Percentiles rank a stretch among this genome's conserved stretches.
Evolutionary conservation across 805 yeast species (phyloP).

Genomic region (Saccharomycopsis javanensis): DNA sequence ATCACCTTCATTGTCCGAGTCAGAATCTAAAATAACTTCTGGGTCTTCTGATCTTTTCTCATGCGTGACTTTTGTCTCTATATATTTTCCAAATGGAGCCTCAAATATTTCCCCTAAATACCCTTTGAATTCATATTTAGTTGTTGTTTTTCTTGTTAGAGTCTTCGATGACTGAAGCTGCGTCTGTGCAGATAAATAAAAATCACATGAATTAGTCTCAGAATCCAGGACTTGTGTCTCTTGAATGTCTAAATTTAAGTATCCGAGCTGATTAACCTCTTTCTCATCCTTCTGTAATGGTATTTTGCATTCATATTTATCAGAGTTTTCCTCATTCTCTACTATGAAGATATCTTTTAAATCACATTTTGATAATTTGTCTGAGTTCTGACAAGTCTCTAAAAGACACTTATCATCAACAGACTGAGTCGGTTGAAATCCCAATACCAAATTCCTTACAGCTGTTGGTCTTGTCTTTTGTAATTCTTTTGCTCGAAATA

Average conservation of each 20-base stretch:
- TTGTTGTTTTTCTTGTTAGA: slow-evolving; percentile 6
- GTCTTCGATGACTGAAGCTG: neutral
- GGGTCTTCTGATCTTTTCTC: slow-evolving; percentile 1
- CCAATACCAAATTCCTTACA: neutral
- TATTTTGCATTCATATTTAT: neutral
- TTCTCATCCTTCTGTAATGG: too few species aligned
- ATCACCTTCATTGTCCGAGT: slow-evolving; percentile 14
- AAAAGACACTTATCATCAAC: too few species aligned
- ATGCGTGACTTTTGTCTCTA: slow-evolving; percentile 18
- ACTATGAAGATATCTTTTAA: neutral
- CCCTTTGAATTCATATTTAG: slow-evolving; percentile 18
- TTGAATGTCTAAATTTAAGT: neutral
- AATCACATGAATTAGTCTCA: neutral
- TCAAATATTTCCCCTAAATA: slow-evolving; percentile 2
- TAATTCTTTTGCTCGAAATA: too few species aligned
- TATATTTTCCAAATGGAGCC: slow-evolving; percentile 18
- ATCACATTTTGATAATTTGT: neutral
- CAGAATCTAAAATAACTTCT: slow-evolving; percentile 13
- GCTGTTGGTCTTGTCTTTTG: neutral
- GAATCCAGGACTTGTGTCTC: neutral
- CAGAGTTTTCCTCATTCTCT: neutral
- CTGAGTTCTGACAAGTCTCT: neutral
- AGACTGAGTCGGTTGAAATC: neutral
- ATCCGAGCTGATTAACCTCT: neutral
- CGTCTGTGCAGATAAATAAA: slow-evolving; percentile 6